phyloP scores from a whole-genome alignment of 2,329 filamentous ascomycete genomes.

The Calonectria pseudoturangicola region DNA sequence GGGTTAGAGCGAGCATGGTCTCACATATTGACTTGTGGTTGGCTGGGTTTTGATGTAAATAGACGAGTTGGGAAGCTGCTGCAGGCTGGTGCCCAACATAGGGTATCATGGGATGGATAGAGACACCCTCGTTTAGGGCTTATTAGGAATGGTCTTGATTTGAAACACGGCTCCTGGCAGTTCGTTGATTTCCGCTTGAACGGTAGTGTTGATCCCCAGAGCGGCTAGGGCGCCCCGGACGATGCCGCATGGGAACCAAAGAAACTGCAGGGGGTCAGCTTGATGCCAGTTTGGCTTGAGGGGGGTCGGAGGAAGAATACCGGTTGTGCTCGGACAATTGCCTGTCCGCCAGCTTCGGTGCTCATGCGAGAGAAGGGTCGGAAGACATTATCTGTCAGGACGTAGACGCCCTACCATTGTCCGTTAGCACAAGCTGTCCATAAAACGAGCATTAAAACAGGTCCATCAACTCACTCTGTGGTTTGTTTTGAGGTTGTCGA shows the following conservation, averaged over 20 bases:
- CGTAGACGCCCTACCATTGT: constrained; percentile 86
- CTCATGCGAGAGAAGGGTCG: constrained; percentile 93
- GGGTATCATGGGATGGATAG: constrained; percentile 52
- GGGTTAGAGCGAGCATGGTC: constrained; percentile 35
- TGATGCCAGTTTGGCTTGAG: constrained; percentile 13
- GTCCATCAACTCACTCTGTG: constrained; percentile 78
- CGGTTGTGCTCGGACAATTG: constrained; percentile 84
- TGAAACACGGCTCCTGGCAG: constrained; percentile 94
- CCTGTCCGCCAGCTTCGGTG: constrained; percentile 84
- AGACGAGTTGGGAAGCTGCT: constrained; percentile 40
- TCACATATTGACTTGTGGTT: constrained; percentile 43
- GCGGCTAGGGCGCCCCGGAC: constrained; percentile 94
- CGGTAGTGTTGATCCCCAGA: constrained; percentile 91
- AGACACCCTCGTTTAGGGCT: constrained; percentile 59
- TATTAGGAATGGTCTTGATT: constrained; percentile 88
- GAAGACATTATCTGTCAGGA: constrained; percentile 94
- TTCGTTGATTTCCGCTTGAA: constrained; percentile 92
- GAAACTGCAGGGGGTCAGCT: constrained; percentile 74
- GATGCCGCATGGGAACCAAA: constrained; percentile 96
- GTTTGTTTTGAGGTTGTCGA: constrained; percentile 99
- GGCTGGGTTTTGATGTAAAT: constrained; percentile 45
- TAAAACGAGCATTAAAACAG: neutral
- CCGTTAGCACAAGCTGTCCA: constrained; percentile 32
- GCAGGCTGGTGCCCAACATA: constrained; percentile 42
- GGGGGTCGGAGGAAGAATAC: constrained; percentile 67